Evolutionary conservation across 2,329 filamentous ascomycete genomes (phyloP).

Genomic region (Aspergillus pseudoviridinutans): DNA sequence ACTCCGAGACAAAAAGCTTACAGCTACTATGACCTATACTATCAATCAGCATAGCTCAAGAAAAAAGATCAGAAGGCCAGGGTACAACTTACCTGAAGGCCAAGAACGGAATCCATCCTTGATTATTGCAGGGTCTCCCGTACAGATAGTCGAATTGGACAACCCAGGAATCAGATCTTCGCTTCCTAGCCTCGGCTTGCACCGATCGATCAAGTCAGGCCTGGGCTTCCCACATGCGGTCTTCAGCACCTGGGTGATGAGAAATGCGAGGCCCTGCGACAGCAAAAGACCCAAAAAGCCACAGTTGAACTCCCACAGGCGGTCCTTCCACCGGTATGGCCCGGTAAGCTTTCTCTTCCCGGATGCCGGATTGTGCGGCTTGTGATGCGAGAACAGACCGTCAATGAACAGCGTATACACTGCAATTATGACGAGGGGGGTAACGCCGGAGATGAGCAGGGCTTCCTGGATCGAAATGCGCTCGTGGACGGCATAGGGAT

Average conservation of each 20-base stretch:
- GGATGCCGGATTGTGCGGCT: conserved; percentile 30
- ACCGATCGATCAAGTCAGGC: conserved; percentile 57
- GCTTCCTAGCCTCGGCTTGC: conserved; percentile 39
- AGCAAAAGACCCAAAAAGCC: conserved; percentile 55
- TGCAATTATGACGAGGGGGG: conserved; percentile 50
- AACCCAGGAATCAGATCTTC: conserved; percentile 38
- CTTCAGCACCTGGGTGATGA: conserved; percentile 56
- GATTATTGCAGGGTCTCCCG: conserved; percentile 46
- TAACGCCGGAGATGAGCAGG: conserved; percentile 47
- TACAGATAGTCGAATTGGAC: conserved; percentile 50
- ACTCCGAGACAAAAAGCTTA: conserved; percentile 1
- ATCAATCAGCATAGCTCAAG: conserved; percentile 13
- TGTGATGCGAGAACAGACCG: conserved; percentile 54
- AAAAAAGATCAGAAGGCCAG: neutral
- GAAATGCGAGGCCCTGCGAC: conserved; percentile 52
- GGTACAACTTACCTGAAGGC: conserved; percentile 45
- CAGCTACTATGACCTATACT: conserved; percentile 19
- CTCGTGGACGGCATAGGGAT: conserved; percentile 55
- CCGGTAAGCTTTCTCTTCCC: conserved; percentile 39
- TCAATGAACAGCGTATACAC: conserved; percentile 57
- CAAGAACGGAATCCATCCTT: conserved; percentile 59
- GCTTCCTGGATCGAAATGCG: conserved; percentile 50
- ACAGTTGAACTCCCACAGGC: conserved; percentile 61
- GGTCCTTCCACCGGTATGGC: conserved; percentile 52
- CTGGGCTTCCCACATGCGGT: conserved; percentile 58